Evolutionary conservation across 306 rosid species (phyloP), one percentile per base, ranked within the genome.

Genomic region (Pterocarpus santalinus): DNA sequence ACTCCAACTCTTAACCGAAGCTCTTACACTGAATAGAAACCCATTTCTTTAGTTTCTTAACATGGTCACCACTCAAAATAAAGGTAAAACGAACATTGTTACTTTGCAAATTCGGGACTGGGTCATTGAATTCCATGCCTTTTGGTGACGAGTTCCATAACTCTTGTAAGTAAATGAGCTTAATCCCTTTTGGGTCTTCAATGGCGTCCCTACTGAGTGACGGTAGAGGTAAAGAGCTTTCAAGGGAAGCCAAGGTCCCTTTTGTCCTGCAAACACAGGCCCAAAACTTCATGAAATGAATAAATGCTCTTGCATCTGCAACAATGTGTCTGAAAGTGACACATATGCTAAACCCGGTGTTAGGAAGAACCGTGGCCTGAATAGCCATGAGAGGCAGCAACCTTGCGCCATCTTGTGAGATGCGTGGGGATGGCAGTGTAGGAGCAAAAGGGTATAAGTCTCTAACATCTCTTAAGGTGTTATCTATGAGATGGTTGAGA

Each of bases 111-210:
- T 67, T 71, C 22, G 7, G 36, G 62, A 77, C 32, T 2, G 62
- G 22, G 5, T 58, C 79, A 0, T n/a, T 13, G 1, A 73, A 75
- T 13, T 81, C 66, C 43, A 51, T 35, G 3, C 8, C 12, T 8
- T 41, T 1, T 0, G 81, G 52, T 0, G 1, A 36, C 22, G 13
- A 3, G n/a, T 65, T 53, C 65, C 66, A 60, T 49, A 72, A 36
- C 7, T 69, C 51, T 38, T 34, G 7, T 2, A 75, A 74, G 51
- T 35, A 70, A 3, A 10, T 5, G 2, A n/a, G 65, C 46, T 83
- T 72, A 53, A 75, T 36, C 10, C 79, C 82, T 2, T 75, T 86
- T 3, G 77, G 65, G 8, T 86, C 89, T 75, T 79, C n/a, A 8
- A 86, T 22, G 36, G 3, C 47, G 22, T 49, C 80, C 30, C 82